Evolutionary conservation across 73 alveolate genomes (phyloP), one percentile per base, ranked within the genome.

Genomic region (Paraurostyla sp.): DNA sequence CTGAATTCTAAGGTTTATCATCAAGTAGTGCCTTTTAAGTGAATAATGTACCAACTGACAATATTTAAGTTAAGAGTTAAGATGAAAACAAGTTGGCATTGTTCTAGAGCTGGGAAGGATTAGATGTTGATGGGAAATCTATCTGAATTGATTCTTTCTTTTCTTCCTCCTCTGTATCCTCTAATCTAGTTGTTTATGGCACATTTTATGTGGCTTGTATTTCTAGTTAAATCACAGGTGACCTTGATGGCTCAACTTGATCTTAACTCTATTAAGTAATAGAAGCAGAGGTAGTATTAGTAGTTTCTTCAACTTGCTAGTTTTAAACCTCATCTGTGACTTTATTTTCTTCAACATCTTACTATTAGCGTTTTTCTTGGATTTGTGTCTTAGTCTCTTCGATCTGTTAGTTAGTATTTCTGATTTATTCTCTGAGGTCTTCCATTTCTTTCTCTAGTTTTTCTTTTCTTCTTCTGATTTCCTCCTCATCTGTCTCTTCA

Each of bases 21-120:
- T 27, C 75, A 25, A 11, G 18, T 4, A 75, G 30, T 2, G 87
- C 69, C 51, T 49, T 29, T 35, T 43, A 38, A 11, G 87, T 48
- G 46, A 87, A 60, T 32, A 87, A 51, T n/a, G 76, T 43, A 27
- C 94, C 94, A 0, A 76, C 89, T 7, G 54, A 15, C n/a, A 87
- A 45, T 4, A 87, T 76, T 27, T 75, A 71, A 3, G 80, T 16
- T 0, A 87, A 78, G 0, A 87, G 78, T 71, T 87, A 42, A 0
- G 94, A 76, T 22, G 88, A 35, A 49, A 38, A 42, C 29, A 58
- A n/a, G 32, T 36, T 42, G 43, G 45, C 76, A 29, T 73, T 22
- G 78, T n/a, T 20, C 40, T 40, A 11, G 32, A 0, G 18, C 60
- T 42, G 29, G n/a, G 29, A 20, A 16, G 35, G 1, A 22, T 76